Percentiles rank a stretch among this genome's conserved stretches.
phyloP scores from a whole-genome alignment of 208 protist species.

The Leishmania turanica region DNA sequence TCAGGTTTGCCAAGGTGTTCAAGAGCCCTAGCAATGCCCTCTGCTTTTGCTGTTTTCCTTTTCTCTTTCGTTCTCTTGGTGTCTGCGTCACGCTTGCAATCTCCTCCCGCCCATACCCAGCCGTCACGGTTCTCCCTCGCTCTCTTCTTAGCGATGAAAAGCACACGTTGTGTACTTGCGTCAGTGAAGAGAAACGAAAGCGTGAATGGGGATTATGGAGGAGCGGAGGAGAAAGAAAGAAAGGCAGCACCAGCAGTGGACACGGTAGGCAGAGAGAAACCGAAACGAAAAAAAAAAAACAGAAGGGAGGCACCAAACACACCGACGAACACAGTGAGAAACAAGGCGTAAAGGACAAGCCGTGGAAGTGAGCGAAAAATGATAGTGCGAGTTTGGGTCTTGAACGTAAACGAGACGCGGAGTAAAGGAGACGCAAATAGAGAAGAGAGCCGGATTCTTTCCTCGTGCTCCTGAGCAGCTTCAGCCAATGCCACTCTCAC shows the following conservation, averaged over 20 bases:
- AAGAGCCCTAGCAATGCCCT: not conserved
- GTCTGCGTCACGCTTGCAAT: not conserved
- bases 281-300: not conserved
- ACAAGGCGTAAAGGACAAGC: too few relatives aligned
- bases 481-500: not conserved
- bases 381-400: not conserved
- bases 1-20: not conserved
- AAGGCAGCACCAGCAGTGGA: not conserved
- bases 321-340: not conserved
- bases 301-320: not conserved
- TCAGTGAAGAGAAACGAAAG: not conserved
- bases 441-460: not conserved
- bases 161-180: not conserved
- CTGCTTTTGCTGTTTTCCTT: not conserved
- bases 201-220: not conserved
- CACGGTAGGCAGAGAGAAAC: not conserved
- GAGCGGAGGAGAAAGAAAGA: not conserved
- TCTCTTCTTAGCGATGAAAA: not conserved
- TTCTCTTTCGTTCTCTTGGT: not conserved
- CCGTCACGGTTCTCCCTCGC: not conserved
- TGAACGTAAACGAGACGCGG: too few relatives aligned
- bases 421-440: not conserved
- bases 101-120: not conserved
- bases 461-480: not conserved
- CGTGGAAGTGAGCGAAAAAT: not conserved